Conservation (phyloP, 345 rosid genomes). For the Bruguiera sexangula region DNA sequence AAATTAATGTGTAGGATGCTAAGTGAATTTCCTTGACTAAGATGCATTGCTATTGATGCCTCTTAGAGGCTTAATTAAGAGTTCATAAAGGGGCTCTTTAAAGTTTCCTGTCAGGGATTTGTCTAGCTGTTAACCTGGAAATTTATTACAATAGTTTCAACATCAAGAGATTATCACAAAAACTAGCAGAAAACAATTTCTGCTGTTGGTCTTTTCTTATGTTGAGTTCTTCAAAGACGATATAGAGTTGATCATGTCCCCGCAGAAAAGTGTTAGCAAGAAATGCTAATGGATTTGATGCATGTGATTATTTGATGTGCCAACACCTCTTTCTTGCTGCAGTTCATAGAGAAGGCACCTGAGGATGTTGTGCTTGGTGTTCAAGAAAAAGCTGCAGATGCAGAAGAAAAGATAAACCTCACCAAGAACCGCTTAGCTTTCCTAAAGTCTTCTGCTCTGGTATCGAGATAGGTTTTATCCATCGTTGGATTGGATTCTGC, state of each 20-base stretch:
- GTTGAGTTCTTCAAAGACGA: no score
- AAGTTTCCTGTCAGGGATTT: no score
- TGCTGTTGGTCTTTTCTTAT: no score
- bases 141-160: no score
- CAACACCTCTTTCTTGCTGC: slow-evolving; percentile 22
- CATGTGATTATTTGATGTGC: not conserved
- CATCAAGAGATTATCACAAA: no score
- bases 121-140: no score
- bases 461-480: slow-evolving; percentile 38
- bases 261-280: not conserved
- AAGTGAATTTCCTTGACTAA: not conserved
- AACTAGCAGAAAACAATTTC: no score
- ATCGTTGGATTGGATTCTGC: not conserved
- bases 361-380: slow-evolving; percentile 80
- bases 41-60: no score
- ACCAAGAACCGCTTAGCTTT: slow-evolving; percentile 70
- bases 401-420: slow-evolving; percentile 81
- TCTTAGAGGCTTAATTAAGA: no score
- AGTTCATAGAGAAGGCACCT: slow-evolving; percentile 85
- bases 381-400: slow-evolving; percentile 75
- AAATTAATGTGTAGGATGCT: not conserved
- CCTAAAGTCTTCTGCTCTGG: slow-evolving; percentile 66
- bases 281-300: not conserved
- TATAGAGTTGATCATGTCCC: no score
- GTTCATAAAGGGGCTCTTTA: no score